Percentiles rank a stretch among this genome's conserved stretches.
Evolutionary conservation across 2,329 filamentous ascomycete genomes (phyloP).

Genomic region (Capronia epimyces): DNA sequence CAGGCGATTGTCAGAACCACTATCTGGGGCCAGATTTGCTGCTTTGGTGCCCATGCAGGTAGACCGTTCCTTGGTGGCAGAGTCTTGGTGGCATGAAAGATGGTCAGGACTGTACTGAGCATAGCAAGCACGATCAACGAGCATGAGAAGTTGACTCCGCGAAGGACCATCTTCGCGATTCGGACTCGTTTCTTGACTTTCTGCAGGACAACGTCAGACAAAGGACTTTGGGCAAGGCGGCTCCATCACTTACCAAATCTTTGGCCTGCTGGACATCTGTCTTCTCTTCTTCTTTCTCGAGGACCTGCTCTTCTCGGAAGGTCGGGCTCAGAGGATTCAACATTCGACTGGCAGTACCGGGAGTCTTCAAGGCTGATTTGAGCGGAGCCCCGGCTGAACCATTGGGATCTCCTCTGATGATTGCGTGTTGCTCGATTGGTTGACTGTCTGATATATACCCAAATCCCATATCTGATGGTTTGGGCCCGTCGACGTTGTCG

Average conservation of each 20-base stretch:
- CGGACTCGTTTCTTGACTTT: slow-evolving; percentile 89
- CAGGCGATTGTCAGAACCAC: slow-evolving; percentile 72
- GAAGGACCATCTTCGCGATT: slow-evolving; percentile 89
- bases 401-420: slow-evolving; percentile 34
- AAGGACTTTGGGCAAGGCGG: no score
- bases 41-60: slow-evolving; percentile 75
- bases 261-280: slow-evolving; percentile 83
- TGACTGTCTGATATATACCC: slow-evolving; percentile 69
- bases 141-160: slow-evolving; percentile 94
- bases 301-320: slow-evolving; percentile 76
- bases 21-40: slow-evolving; percentile 83
- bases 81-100: slow-evolving; percentile 81
- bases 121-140: slow-evolving; percentile 90
- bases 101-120: slow-evolving; percentile 77
- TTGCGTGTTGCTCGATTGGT: slow-evolving; percentile 49
- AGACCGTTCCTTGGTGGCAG: slow-evolving; percentile 73
- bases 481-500: slow-evolving; percentile 50
- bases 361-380: slow-evolving; percentile 84
- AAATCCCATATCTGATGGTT: slow-evolving; percentile 80
- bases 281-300: slow-evolving; percentile 75
- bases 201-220: slow-evolving; percentile 45
- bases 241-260: slow-evolving; percentile 65
- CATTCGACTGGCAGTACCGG: slow-evolving; percentile 70
- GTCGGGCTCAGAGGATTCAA: slow-evolving; percentile 85
- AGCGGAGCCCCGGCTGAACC: slow-evolving; percentile 50